Conservation (phyloP, 805 yeast species). For the Schwanniomyces vanrijiae region DNA sequence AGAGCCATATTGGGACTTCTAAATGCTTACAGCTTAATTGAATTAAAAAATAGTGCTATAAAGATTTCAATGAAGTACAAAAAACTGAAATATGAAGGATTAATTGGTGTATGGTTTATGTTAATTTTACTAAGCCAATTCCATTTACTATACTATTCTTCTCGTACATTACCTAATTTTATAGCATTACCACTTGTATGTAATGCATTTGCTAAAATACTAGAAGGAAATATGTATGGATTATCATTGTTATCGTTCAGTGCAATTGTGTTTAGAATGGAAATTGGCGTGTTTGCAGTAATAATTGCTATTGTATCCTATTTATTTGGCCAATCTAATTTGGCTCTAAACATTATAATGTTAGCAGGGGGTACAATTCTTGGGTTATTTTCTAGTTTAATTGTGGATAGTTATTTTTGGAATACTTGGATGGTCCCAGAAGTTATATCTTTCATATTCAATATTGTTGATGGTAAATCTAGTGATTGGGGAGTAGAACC, state of each 20-base stretch:
- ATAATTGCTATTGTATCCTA: constrained; percentile 50
- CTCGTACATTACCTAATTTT: constrained; percentile 87
- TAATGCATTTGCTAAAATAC: constrained; percentile 49
- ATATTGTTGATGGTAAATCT: constrained; percentile 74
- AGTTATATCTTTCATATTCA: constrained; percentile 66
- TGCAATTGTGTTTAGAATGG: constrained; percentile 72
- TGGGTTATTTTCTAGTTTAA: constrained; percentile 50
- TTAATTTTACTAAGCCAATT: constrained; percentile 67
- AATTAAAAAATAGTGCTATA: constrained; percentile 42
- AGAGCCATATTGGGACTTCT: constrained; percentile 63
- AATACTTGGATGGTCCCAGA: constrained; percentile 64
- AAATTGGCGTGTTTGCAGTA: constrained; percentile 55
- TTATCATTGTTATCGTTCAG: constrained; percentile 58
- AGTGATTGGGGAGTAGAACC: constrained; percentile 87
- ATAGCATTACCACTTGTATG: constrained; percentile 75
- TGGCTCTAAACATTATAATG: constrained; percentile 35
- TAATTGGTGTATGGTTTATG: constrained; percentile 56
- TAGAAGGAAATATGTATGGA: constrained; percentile 49
- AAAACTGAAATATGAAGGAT: constrained; percentile 13
- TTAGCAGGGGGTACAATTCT: constrained; percentile 49
- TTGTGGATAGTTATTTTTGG: constrained; percentile 82
- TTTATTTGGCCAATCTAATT: constrained; percentile 46
- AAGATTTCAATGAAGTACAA: constrained; percentile 21
- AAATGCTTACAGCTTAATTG: constrained; percentile 55
- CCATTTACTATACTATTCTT: constrained; percentile 76